phyloP scores from a whole-genome alignment of 495 filamentous ascomycete genomes.

The Annulohypoxylon maeteangense region DNA sequence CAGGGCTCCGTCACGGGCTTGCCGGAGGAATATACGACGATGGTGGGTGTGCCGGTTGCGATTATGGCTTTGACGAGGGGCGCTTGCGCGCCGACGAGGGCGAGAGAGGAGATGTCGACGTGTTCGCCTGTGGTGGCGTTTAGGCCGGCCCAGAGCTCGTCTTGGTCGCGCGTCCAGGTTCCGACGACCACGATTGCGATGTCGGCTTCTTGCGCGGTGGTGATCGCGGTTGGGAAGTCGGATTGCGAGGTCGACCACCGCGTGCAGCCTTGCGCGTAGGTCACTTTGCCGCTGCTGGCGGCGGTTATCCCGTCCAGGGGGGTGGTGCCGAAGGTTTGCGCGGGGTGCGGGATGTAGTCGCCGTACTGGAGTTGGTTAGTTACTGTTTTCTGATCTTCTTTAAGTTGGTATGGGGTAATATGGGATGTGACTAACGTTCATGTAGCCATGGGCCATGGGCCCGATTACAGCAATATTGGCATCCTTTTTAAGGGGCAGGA shows the following conservation, averaged over 20 bases:
- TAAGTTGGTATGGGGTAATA: no score
- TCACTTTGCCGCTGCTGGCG: conserved; percentile 65
- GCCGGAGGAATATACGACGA: conserved; percentile 75
- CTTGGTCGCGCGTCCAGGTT: conserved; percentile 77
- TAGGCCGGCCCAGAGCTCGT: conserved; percentile 71
- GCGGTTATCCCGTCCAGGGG: conserved; percentile 73
- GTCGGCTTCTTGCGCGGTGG: conserved; percentile 71
- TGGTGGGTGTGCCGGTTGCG: conserved; percentile 71
- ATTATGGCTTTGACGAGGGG: conserved; percentile 71
- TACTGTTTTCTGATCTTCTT: neutral
- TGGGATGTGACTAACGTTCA: conserved; percentile 64
- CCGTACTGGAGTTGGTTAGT: conserved; percentile 61
- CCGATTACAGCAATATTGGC: conserved; percentile 76
- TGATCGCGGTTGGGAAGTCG: conserved; percentile 69
- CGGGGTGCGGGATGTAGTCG: conserved; percentile 72
- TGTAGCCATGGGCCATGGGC: conserved; percentile 75
- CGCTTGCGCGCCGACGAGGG: conserved; percentile 76
- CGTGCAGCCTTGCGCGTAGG: conserved; percentile 75
- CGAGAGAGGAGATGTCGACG: conserved; percentile 68
- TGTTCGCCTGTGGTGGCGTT: conserved; percentile 81
- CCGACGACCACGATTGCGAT: conserved; percentile 77
- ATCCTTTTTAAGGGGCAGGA: conserved; percentile 68
- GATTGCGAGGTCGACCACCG: conserved; percentile 73
- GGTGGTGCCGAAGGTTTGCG: conserved; percentile 70
- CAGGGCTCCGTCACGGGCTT: conserved; percentile 76